Conservation (phyloP, 163 green algal species). For the Picocystis sp. region DNA sequence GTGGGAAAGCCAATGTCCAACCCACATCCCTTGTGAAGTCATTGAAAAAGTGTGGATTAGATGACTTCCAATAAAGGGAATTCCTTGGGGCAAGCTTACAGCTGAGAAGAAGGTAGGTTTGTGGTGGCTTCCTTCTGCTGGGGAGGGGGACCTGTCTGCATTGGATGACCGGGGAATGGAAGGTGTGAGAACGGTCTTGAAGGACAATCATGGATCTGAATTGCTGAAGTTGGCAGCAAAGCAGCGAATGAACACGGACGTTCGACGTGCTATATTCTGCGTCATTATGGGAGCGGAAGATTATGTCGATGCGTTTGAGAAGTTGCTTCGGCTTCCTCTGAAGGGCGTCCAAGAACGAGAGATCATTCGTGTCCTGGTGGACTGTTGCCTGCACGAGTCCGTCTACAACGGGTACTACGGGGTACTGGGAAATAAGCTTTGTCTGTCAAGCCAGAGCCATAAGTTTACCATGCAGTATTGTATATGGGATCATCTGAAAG, state of each 20-base stretch:
- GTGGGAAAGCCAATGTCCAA: slow-evolving; percentile 6
- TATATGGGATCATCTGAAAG: slow-evolving; percentile 60
- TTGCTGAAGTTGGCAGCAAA: slow-evolving; percentile 37
- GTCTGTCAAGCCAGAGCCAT: slow-evolving; percentile 18
- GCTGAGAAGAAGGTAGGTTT: slow-evolving; percentile 6
- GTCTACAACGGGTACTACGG: slow-evolving; percentile 84
- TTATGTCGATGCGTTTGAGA: slow-evolving; percentile 47
- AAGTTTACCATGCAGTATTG: slow-evolving; percentile 50
- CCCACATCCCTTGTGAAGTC: slow-evolving; percentile 4
- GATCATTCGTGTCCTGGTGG: slow-evolving; percentile 61
- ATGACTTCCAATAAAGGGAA: slow-evolving; percentile 2
- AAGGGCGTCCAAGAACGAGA: slow-evolving; percentile 53
- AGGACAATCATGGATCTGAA: slow-evolving; percentile 10
- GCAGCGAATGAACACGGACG: slow-evolving; percentile 85
- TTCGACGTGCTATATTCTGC: slow-evolving; percentile 65
- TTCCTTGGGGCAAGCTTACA: slow-evolving; percentile 5
- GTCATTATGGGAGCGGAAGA: slow-evolving; percentile 62
- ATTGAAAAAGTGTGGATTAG: background rate
- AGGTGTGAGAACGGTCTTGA: background rate
- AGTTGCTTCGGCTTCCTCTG: slow-evolving; percentile 38
- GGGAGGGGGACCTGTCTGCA: slow-evolving; percentile 18
- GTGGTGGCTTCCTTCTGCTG: slow-evolving; percentile 53
- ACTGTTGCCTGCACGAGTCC: slow-evolving; percentile 78
- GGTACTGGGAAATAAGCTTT: slow-evolving; percentile 34
- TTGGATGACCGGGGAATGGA: background rate